Evolutionary conservation across 345 rosid species (phyloP), one percentile per base, ranked within the genome.

Genomic region (Cardamine chenopodiifolia): DNA sequence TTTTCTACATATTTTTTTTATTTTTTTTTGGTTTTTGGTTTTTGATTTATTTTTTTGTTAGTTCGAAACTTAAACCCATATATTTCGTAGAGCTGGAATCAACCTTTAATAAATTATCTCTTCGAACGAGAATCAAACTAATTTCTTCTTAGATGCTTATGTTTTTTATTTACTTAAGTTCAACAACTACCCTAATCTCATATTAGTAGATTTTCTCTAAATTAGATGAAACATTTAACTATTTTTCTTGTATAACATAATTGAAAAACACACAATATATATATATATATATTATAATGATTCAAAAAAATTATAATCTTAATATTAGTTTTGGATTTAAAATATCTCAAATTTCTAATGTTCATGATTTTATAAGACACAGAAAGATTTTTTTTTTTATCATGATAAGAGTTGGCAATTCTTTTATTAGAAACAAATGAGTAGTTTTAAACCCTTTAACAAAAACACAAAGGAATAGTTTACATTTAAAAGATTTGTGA

Each of bases 401-500:
- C 18, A 54, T 25, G 5, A 25, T 44, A 15, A n/a, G 7, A 44
- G 9, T 44, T n/a, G 8, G 8, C 48, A 44, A 1, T 42, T 42
- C 0, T 40, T 40, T 40, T 13, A 14, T 14, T 3, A 37, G 31
- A 18, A 74, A 48, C 31, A 50, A 47, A 58, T 58, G 44, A 17
- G 25, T 20, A 25, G 67, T n/a, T n/a, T n/a, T n/a, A n/a, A n/a
- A n/a, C n/a, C n/a, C n/a, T n/a, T n/a, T n/a, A n/a, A n/a, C n/a
- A n/a, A n/a, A n/a, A n/a, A n/a, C n/a, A 48, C 31, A 50, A 47
- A 58, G 48, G 44, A 17, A 18, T 20, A 25, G 67, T 48, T 66
- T 60, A 26, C 67, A 48, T 58, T 66, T 66, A 11, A 71, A 61
- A 62, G n/a, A 26, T 9, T 39, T 50, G 44, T 52, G 71, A 73